Conservation (phyloP, 306 rosid genomes). For the Glycyrrhiza uralensis region DNA sequence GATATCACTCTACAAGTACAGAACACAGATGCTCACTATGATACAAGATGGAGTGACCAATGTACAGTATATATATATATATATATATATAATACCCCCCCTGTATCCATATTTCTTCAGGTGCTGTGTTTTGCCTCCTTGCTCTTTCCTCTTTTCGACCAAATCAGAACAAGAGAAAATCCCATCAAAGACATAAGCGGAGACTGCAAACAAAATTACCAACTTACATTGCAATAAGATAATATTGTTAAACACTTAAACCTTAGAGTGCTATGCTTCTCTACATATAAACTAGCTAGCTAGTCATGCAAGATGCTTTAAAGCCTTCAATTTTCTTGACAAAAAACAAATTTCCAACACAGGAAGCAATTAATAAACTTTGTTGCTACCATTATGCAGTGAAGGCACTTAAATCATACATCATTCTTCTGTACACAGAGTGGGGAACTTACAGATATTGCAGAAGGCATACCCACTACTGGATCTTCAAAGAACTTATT, state of each 20-base stretch:
- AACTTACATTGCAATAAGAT: slow-evolving; percentile 8
- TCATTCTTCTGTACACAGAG: background rate
- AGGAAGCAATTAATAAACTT: slow-evolving; percentile 14
- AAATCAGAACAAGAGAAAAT: slow-evolving; percentile 81
- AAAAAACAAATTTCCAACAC: background rate
- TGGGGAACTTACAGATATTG: slow-evolving; percentile 73
- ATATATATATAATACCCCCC: no score
- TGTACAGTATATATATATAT: background rate
- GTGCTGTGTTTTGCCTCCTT: slow-evolving; percentile 6
- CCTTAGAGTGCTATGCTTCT: no score
- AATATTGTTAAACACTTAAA: slow-evolving; percentile 8
- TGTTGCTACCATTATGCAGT: background rate
- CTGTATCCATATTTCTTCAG: background rate
- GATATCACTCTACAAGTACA: background rate
- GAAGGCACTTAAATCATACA: background rate
- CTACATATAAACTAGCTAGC: no score
- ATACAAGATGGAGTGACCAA: background rate
- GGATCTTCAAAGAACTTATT: slow-evolving; percentile 92
- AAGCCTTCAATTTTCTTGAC: background rate
- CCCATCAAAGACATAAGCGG: slow-evolving; percentile 97
- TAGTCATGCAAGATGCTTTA: background rate
- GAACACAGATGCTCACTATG: background rate
- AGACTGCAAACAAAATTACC: slow-evolving; percentile 60
- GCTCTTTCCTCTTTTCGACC: slow-evolving; percentile 58
- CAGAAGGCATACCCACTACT: slow-evolving; percentile 79